Conservation (phyloP, 805 yeast species). For the Ogataea populi-albae region DNA sequence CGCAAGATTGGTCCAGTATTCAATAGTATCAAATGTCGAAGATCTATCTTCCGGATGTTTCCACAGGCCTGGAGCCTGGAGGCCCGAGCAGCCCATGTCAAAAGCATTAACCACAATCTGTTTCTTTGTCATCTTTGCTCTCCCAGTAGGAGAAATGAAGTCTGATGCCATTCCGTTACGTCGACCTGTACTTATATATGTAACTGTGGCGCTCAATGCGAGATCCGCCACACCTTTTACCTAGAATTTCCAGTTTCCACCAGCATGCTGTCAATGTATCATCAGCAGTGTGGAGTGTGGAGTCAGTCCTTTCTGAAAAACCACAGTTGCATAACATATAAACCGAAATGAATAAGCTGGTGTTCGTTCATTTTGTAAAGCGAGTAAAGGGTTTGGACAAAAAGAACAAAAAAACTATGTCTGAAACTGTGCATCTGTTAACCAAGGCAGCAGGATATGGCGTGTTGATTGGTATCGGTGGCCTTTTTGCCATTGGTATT, state of each 20-base stretch:
- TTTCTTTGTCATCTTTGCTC: slow-evolving; percentile 3
- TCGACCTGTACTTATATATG: too few species aligned
- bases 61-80: slow-evolving; percentile 28
- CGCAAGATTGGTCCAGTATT: slow-evolving; percentile 39
- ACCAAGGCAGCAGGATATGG: slow-evolving; percentile 34
- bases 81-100: slow-evolving; percentile 33
- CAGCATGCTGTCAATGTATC: too few species aligned
- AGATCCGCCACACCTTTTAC: too few species aligned
- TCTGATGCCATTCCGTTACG: too few species aligned
- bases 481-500: slow-evolving; percentile 32
- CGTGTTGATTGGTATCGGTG: slow-evolving; percentile 33
- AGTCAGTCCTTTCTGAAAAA: too few species aligned
- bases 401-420: neutral
- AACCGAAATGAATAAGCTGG: too few species aligned
- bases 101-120: slow-evolving; percentile 34
- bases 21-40: slow-evolving; percentile 23
- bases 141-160: too few species aligned
- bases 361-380: too few species aligned
- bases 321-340: too few species aligned
- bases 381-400: too few species aligned
- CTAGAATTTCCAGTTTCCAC: too few species aligned
- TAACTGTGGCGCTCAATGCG: too few species aligned
- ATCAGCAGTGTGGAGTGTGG: slow-evolving; percentile 1
- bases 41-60: slow-evolving; percentile 38
- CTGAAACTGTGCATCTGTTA: slow-evolving; percentile 9